Percentiles rank a stretch among this genome's conserved stretches.
These are phyloP conservation scores for Lyophyllum decastes DNA, from an alignment of 768 basidiomycete species.

Conservation along the genomic window DNA sequence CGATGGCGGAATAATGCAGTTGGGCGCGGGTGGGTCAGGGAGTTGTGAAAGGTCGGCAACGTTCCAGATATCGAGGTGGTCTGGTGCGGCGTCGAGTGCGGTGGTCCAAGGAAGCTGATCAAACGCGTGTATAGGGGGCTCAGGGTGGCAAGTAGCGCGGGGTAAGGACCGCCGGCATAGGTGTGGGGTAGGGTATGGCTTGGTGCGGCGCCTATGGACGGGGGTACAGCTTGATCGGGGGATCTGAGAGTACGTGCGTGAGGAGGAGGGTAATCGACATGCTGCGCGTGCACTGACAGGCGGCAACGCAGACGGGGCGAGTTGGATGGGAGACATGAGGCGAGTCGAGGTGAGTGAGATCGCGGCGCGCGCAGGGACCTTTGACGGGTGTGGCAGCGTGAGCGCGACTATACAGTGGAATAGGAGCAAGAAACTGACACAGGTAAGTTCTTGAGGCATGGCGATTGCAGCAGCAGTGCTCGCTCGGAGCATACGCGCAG, in stretches of 20 bases:
- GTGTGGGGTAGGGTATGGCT: constrained; percentile 22
- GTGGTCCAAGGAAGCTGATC: constrained; percentile 73
- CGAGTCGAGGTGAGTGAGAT: constrained; percentile 5
- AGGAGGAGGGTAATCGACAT: background rate
- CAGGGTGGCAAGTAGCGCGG: constrained; percentile 28
- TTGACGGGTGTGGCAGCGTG: constrained; percentile 13
- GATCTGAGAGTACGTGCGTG: constrained; percentile 1
- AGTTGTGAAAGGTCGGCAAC: constrained; percentile 70
- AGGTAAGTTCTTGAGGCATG: background rate
- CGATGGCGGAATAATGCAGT: constrained; percentile 26
- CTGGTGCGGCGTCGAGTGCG: constrained; percentile 49
- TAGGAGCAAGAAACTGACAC: background rate
- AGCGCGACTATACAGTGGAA: background rate
- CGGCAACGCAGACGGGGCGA: constrained; percentile 10
- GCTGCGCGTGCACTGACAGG: constrained; percentile 6
- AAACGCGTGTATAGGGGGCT: constrained; percentile 42
- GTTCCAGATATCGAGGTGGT: constrained; percentile 45
- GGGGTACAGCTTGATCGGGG: constrained; percentile 25
- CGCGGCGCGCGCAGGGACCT: constrained; percentile 1
- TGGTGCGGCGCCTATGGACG: constrained; percentile 39
- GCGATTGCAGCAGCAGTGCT: constrained; percentile 17
- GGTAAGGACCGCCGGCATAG: constrained; percentile 31
- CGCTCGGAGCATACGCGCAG: constrained; percentile 1
- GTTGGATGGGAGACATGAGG: constrained; percentile 25
- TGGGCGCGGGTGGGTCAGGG: constrained; percentile 26